Evolutionary conservation across 805 yeast species (phyloP).

Genomic region (Ogataea trehaloabstinens): DNA sequence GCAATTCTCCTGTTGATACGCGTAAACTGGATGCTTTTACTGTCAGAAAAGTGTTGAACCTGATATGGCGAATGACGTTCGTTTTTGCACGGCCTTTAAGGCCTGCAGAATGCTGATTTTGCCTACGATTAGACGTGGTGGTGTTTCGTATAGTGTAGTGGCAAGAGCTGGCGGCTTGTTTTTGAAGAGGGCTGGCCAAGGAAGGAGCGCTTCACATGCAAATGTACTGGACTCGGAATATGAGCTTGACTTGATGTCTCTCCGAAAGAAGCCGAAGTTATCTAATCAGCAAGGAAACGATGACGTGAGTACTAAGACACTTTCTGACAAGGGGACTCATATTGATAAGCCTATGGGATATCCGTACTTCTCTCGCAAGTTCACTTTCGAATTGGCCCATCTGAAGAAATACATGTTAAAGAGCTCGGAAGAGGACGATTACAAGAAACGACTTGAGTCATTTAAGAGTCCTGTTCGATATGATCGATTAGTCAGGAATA

Average conservation of each 20-base stretch:
- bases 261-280: slow-evolving; percentile 4
- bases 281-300: not conserved
- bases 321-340: not conserved
- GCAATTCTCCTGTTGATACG: too few relatives aligned
- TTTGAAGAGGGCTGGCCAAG: not conserved
- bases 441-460: slow-evolving; percentile 9
- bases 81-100: slow-evolving; percentile 3
- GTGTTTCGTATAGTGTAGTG: not conserved
- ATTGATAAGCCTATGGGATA: slow-evolving; percentile 22
- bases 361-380: slow-evolving; percentile 18
- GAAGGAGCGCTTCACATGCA: slow-evolving; percentile 1
- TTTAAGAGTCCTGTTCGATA: slow-evolving; percentile 15
- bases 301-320: not conserved
- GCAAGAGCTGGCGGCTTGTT: not conserved
- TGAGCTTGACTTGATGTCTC: slow-evolving; percentile 7
- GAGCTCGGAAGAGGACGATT: slow-evolving; percentile 5
- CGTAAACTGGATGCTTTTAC: too few relatives aligned
- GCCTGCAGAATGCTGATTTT: slow-evolving; percentile 3
- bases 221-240: slow-evolving; percentile 1
- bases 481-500: slow-evolving; percentile 5
- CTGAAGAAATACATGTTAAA: slow-evolving; percentile 11
- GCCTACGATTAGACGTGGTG: not conserved
- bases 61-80: not conserved
- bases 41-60: too few relatives aligned
- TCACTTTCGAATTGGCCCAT: slow-evolving; percentile 17